Conservation (phyloP, 148 eudicot species). For the Simmondsia chinensis region DNA sequence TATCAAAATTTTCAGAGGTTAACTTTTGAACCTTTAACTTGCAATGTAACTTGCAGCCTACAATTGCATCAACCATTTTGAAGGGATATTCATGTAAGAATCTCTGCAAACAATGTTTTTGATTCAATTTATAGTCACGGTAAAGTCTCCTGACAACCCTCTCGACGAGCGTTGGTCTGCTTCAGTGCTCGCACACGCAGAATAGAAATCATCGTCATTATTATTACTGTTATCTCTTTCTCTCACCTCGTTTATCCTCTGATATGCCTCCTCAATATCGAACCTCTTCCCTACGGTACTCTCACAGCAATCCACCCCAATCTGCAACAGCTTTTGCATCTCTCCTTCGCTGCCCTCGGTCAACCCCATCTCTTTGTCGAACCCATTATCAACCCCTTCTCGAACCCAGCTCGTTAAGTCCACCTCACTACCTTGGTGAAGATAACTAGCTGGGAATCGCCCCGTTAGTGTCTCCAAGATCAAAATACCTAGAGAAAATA, state of each 20-base stretch:
- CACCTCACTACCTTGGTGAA: slow-evolving; percentile 51
- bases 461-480: slow-evolving; percentile 73
- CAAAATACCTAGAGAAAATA: slow-evolving; percentile 80
- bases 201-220: no score
- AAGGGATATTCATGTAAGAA: no score
- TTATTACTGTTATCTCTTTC: no score
- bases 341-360: slow-evolving; percentile 44
- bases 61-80: no score
- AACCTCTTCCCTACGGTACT: slow-evolving; percentile 54
- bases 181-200: no score
- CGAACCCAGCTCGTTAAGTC: slow-evolving; percentile 73
- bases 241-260: no score
- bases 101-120: no score
- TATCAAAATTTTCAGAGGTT: no score
- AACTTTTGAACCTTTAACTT: no score
- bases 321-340: slow-evolving; percentile 69
- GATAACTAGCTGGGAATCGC: slow-evolving; percentile 64
- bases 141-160: slow-evolving; percentile 41
- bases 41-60: no score
- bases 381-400: slow-evolving; percentile 62
- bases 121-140: slow-evolving; percentile 10
- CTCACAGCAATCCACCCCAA: slow-evolving; percentile 82
- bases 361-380: slow-evolving; percentile 59
- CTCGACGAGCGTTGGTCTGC: slow-evolving; percentile 39
- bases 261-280: no score